Conservation (phyloP, 805 yeast genomes). For the Yarrowia bubula region DNA sequence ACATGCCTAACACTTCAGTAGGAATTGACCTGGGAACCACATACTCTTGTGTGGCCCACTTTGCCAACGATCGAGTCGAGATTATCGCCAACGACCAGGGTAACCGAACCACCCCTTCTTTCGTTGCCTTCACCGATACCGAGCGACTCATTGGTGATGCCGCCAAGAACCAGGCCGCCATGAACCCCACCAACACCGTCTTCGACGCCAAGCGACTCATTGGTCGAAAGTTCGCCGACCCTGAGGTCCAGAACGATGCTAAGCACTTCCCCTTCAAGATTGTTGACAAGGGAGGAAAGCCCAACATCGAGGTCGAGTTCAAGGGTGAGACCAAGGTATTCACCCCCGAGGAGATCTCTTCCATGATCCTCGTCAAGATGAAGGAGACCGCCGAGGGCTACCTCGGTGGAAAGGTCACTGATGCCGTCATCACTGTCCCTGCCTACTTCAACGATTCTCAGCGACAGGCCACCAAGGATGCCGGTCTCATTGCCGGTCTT, state of each 20-base stretch:
- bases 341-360: slow-evolving; percentile 92
- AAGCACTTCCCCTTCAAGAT: slow-evolving; percentile 90
- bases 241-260: slow-evolving; percentile 72
- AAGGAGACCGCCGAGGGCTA: slow-evolving; percentile 89
- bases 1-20: slow-evolving; percentile 50
- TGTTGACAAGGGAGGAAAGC: slow-evolving; percentile 76
- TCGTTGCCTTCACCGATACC: slow-evolving; percentile 92
- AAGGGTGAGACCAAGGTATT: slow-evolving; percentile 86
- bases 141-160: slow-evolving; percentile 97
- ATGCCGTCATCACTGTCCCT: slow-evolving; percentile 95
- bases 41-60: slow-evolving; percentile 96
- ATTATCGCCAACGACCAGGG: slow-evolving; percentile 97
- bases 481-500: slow-evolving; percentile 94
- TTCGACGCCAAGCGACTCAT: slow-evolving; percentile 95
- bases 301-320: slow-evolving; percentile 80
- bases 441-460: slow-evolving; percentile 97
- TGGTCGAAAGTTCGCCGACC: slow-evolving; percentile 77
- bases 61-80: slow-evolving; percentile 82
- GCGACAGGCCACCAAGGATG: slow-evolving; percentile 98
- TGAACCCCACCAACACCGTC: slow-evolving; percentile 91
- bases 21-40: slow-evolving; percentile 98
- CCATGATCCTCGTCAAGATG: slow-evolving; percentile 91
- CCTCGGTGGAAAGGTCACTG: slow-evolving; percentile 79
- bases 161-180: slow-evolving; percentile 97
- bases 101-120: slow-evolving; percentile 96